These are phyloP conservation scores for Aspergillus vadensis DNA, from an alignment of 2,329 filamentous ascomycete species.

Conservation along the genomic window DNA sequence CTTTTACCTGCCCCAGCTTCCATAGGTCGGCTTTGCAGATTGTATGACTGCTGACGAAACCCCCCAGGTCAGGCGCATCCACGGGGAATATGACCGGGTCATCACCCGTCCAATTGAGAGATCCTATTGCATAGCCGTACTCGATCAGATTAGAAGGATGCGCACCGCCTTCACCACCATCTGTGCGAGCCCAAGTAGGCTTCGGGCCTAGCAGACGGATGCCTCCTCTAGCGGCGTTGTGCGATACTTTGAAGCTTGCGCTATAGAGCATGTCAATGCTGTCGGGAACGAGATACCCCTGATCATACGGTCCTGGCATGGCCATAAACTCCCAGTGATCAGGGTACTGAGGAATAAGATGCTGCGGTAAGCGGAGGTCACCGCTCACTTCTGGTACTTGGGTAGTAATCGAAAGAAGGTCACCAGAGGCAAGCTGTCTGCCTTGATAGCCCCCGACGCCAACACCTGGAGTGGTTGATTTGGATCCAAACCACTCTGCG, in stretches of 20 bases:
- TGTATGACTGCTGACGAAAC: conserved; percentile 60
- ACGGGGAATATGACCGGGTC: conserved; percentile 62
- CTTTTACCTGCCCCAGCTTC: conserved; percentile 64
- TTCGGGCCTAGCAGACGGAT: conserved; percentile 62
- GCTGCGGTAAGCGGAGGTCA: conserved; percentile 45
- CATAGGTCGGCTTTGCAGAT: conserved; percentile 61
- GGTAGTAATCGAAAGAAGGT: conserved; percentile 52
- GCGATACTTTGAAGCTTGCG: conserved; percentile 61
- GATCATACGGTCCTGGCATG: conserved; percentile 60
- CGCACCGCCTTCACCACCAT: conserved; percentile 64
- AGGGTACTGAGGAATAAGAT: conserved; percentile 53
- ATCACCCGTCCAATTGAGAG: conserved; percentile 64
- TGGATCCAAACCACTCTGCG: conserved; percentile 60
- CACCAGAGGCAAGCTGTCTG: conserved; percentile 56
- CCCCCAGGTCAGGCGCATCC: conserved; percentile 63
- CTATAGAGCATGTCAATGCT: conserved; percentile 61
- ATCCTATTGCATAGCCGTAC: conserved; percentile 62
- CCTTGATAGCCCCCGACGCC: conserved; percentile 63
- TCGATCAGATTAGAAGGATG: conserved; percentile 63
- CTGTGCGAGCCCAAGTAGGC: conserved; percentile 59
- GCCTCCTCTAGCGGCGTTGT: conserved; percentile 63
- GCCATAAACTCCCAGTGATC: conserved; percentile 56
- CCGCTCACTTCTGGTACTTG: conserved; percentile 37
- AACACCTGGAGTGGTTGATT: conserved; percentile 60
- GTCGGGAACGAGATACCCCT: conserved; percentile 54